Percentiles rank a stretch among this genome's conserved stretches.
Conservation (phyloP, 192 early-diverging fungal species). For the Mortierella hygrophila region DNA sequence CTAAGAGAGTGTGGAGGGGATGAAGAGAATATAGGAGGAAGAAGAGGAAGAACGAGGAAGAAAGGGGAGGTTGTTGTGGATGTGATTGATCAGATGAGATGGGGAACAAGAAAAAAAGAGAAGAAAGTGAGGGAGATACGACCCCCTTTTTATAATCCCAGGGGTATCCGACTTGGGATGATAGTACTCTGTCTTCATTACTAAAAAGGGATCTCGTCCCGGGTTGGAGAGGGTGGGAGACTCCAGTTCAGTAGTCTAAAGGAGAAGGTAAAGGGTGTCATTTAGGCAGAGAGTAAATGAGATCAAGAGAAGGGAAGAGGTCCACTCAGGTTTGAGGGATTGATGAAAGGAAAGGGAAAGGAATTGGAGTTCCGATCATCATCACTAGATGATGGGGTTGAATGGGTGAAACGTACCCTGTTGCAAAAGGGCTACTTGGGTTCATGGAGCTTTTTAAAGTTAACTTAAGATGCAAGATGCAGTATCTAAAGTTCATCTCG, state of each 20-base stretch:
- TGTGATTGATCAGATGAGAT: constrained; percentile 1
- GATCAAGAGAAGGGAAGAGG: neutral
- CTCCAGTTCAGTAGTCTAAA: too few relatives aligned
- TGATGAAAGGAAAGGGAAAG: too few relatives aligned
- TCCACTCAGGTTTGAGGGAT: neutral
- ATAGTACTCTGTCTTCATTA: neutral
- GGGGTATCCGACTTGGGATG: neutral
- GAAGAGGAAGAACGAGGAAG: neutral
- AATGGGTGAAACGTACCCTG: too few relatives aligned
- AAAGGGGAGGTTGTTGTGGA: neutral
- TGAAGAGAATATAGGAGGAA: neutral
- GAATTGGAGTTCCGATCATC: too few relatives aligned
- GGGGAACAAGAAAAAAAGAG: neutral
- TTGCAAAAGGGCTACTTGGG: too few relatives aligned
- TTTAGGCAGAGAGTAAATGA: neutral
- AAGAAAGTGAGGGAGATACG: neutral
- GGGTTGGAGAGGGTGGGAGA: neutral
- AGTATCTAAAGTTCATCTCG: too few relatives aligned
- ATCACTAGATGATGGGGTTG: too few relatives aligned
- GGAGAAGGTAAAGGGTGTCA: too few relatives aligned
- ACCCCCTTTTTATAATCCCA: neutral
- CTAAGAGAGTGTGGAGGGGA: neutral
- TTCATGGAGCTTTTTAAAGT: too few relatives aligned
- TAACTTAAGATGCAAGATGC: too few relatives aligned
- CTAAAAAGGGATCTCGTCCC: neutral